These are phyloP conservation scores for Penicillium longicatenatum DNA, from an alignment of 495 filamentous ascomycete species.

Conservation along the genomic window DNA sequence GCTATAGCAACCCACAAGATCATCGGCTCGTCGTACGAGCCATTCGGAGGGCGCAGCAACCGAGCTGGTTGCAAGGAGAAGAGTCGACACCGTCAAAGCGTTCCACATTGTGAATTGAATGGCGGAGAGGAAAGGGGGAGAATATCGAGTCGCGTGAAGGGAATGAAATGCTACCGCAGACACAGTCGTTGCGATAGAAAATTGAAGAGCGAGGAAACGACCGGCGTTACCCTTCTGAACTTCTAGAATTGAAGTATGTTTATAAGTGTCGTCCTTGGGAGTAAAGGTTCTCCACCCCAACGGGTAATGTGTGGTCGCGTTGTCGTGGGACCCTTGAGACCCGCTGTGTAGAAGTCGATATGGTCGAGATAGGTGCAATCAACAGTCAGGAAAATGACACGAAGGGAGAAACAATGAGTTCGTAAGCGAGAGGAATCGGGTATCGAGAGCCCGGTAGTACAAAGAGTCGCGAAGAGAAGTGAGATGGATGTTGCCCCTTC, in stretches of 20 bases:
- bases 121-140: conserved; percentile 15
- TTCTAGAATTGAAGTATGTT: conserved; percentile 10
- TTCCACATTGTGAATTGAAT: conserved; percentile 37
- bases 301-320: background rate
- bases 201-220: conserved; percentile 44
- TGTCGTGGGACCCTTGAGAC: background rate
- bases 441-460: conserved; percentile 5
- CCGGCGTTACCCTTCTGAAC: conserved; percentile 48
- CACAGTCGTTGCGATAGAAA: conserved; percentile 24
- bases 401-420: background rate
- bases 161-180: conserved; percentile 24
- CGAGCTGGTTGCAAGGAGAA: conserved; percentile 31
- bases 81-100: conserved; percentile 29
- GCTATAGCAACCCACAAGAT: conserved; percentile 38
- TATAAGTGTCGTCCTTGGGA: background rate
- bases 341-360: background rate
- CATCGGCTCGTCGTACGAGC: conserved; percentile 16
- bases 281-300: background rate
- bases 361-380: background rate
- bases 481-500: conserved; percentile 13
- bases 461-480: conserved; percentile 5
- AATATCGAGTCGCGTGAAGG: conserved; percentile 6
- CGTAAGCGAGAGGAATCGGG: conserved; percentile 11
- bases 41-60: conserved; percentile 26
- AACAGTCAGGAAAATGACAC: background rate